phyloP scores from a whole-genome alignment of 139 green algal genomes.

The Chlorella sorokiniana region DNA sequence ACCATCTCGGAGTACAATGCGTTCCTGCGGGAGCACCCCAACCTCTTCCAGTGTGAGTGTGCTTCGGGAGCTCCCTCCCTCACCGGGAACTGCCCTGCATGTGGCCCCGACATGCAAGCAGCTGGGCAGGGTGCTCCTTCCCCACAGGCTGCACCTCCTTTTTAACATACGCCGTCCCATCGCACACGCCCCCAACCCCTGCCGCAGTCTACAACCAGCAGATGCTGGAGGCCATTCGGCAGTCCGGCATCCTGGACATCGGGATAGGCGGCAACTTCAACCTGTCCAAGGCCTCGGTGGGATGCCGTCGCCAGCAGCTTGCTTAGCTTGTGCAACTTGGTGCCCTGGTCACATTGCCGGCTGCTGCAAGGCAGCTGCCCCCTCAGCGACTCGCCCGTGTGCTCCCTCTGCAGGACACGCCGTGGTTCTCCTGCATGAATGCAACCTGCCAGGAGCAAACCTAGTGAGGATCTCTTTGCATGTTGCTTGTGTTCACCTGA shows the following conservation, averaged over 20 bases:
- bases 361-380: not conserved
- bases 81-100: no score
- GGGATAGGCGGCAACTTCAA: not conserved
- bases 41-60: conserved; percentile 19
- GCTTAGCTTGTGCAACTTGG: not conserved
- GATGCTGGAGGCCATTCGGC: not conserved
- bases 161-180: no score
- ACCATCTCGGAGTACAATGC: conserved; percentile 8
- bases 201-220: not conserved
- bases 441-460: not conserved
- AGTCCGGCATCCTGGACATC: not conserved
- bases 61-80: not conserved
- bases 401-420: not conserved
- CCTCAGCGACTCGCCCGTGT: no score
- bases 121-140: not conserved
- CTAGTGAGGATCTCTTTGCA: not conserved
- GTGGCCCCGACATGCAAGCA: no score
- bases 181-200: not conserved
- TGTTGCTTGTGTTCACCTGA: not conserved
- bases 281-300: no score
- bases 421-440: conserved; percentile 25
- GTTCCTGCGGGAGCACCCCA: not conserved
- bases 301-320: no score
- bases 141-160: not conserved
- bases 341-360: not conserved